phyloP scores from a whole-genome alignment of 1,139 yeast species.

The Arxiozyma bovina region DNA sequence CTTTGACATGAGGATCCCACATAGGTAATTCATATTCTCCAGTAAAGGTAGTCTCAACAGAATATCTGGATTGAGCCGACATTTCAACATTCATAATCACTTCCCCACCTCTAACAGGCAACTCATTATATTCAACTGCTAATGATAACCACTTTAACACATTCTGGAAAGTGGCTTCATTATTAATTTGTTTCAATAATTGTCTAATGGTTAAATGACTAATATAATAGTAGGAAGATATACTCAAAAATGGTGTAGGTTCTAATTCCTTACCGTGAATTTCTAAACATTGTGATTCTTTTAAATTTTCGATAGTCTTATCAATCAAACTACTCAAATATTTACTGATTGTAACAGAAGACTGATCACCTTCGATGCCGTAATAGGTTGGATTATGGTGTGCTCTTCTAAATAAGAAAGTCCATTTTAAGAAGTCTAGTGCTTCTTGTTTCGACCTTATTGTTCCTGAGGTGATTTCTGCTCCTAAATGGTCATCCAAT shows the following conservation, averaged over 20 bases:
- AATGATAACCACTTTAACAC: slow-evolving; percentile 65
- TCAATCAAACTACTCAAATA: slow-evolving; percentile 73
- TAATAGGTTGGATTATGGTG: slow-evolving; percentile 94
- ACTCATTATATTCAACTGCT: slow-evolving; percentile 84
- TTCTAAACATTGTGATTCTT: slow-evolving; percentile 63
- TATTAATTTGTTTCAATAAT: slow-evolving; percentile 45
- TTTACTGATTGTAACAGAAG: slow-evolving; percentile 56
- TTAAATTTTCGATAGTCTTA: slow-evolving; percentile 54
- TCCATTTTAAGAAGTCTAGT: slow-evolving; percentile 88
- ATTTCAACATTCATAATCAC: slow-evolving; percentile 85
- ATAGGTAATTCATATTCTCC: slow-evolving; percentile 51
- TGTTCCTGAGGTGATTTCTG: slow-evolving; percentile 87
- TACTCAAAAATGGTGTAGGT: slow-evolving; percentile 76
- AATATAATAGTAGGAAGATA: slow-evolving; percentile 85
- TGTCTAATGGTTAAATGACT: slow-evolving; percentile 83
- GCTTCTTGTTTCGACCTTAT: slow-evolving; percentile 79
- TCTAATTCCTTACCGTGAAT: slow-evolving; percentile 39
- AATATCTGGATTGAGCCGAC: slow-evolving; percentile 71
- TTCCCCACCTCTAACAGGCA: slow-evolving; percentile 93
- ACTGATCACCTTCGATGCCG: slow-evolving; percentile 61
- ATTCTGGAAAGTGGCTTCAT: slow-evolving; percentile 52
- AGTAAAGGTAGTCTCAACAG: slow-evolving; percentile 39
- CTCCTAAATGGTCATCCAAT: slow-evolving; percentile 90
- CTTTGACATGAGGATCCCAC: slow-evolving; percentile 95
- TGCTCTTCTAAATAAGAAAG: slow-evolving; percentile 85